Evolutionary conservation across 2,329 filamentous ascomycete genomes (phyloP).

Genomic region (Neopestalotiopsis sp.): DNA sequence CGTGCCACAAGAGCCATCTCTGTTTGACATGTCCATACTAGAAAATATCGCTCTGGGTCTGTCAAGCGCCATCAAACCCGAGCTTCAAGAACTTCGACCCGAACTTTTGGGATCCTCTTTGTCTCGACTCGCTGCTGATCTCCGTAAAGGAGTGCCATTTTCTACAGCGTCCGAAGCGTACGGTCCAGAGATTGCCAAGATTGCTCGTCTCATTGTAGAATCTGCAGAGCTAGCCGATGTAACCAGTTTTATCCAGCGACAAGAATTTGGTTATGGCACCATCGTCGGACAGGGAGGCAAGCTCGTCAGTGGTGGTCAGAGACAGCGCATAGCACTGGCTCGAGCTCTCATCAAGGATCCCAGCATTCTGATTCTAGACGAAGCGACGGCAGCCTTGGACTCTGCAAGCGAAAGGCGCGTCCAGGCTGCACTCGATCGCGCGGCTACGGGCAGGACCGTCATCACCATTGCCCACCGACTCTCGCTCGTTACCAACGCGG

Average conservation of each 20-base stretch:
- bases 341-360: conserved; percentile 69
- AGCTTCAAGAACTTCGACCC: conserved; percentile 43
- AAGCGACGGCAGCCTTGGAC: conserved; percentile 66
- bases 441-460: conserved; percentile 31
- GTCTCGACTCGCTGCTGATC: conserved; percentile 45
- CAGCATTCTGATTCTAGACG: conserved; percentile 69
- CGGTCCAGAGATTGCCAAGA: conserved; percentile 41
- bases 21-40: conserved; percentile 67
- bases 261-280: conserved; percentile 60
- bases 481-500: background rate
- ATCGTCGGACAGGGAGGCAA: conserved; percentile 69
- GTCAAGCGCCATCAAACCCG: conserved; percentile 46
- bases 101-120: conserved; percentile 49
- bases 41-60: conserved; percentile 75
- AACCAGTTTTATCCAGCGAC: conserved; percentile 42
- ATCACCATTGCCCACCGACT: conserved; percentile 18
- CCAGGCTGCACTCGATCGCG: conserved; percentile 59
- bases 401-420: conserved; percentile 54
- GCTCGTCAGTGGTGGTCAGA: conserved; percentile 71
- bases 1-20: conserved; percentile 75
- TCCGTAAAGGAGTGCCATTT: background rate
- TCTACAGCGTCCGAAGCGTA: conserved; percentile 2
- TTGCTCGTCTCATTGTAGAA: conserved; percentile 49
- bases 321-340: conserved; percentile 70
- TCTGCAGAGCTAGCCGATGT: conserved; percentile 59